Evolutionary conservation across 1,284 basidiomycete genomes (phyloP).

Genomic region (Cutaneotrichosporon sp.): DNA sequence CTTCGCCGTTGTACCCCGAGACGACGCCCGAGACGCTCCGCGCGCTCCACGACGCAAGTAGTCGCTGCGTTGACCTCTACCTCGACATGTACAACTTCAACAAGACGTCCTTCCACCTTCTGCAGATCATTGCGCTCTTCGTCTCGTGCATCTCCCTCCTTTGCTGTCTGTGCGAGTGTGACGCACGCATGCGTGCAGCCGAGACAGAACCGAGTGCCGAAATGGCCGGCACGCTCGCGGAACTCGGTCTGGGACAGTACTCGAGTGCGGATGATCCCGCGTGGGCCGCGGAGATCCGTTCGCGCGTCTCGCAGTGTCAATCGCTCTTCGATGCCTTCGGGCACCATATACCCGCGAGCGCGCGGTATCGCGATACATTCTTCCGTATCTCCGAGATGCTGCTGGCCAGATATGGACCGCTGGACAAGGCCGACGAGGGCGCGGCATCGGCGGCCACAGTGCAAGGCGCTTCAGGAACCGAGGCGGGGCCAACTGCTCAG

Average conservation of each 20-base stretch:
- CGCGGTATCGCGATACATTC: slow-evolving; percentile 28
- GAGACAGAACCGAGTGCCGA: not conserved
- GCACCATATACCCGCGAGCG: slow-evolving; percentile 20
- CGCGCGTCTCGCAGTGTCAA: slow-evolving; percentile 27
- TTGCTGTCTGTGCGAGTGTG: slow-evolving; percentile 34
- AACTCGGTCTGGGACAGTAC: slow-evolving; percentile 14
- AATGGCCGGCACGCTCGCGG: slow-evolving; percentile 1
- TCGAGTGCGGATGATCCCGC: slow-evolving; percentile 12
- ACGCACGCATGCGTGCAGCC: slow-evolving; percentile 20
- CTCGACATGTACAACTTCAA: slow-evolving; percentile 26
- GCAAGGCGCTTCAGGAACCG: too few species aligned
- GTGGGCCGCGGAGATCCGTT: slow-evolving; percentile 25
- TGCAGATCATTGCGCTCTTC: slow-evolving; percentile 31
- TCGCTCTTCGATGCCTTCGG: slow-evolving; percentile 31
- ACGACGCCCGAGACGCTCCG: slow-evolving; percentile 22
- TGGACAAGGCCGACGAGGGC: slow-evolving; percentile 1
- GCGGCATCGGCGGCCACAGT: not conserved
- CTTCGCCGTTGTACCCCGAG: slow-evolving; percentile 27
- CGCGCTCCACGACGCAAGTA: slow-evolving; percentile 24
- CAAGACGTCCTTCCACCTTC: slow-evolving; percentile 30
- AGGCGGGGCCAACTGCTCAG: too few species aligned
- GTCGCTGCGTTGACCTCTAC: slow-evolving; percentile 27
- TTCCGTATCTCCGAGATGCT: slow-evolving; percentile 21
- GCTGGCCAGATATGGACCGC: slow-evolving; percentile 19
- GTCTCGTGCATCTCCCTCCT: slow-evolving; percentile 30